Percentiles rank a stretch among this genome's conserved stretches.
phyloP scores from a whole-genome alignment of 192 early-diverging fungal species.

The Dimargaris cristalligena region DNA sequence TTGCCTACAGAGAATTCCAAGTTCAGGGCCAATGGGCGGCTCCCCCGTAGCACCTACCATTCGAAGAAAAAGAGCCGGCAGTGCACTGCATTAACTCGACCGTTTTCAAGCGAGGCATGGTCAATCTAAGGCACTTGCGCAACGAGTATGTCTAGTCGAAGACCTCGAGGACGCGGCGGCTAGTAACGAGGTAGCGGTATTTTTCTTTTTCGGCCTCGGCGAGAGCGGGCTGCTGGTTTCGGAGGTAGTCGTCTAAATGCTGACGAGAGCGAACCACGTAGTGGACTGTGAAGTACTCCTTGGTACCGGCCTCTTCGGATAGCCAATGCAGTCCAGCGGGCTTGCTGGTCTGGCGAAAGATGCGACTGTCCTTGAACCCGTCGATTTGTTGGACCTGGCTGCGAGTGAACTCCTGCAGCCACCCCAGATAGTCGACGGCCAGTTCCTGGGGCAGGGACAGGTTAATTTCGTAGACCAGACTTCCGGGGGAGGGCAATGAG shows the following conservation, averaged over 20 bases:
- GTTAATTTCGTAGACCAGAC: constrained; percentile 6
- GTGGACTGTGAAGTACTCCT: constrained; percentile 9
- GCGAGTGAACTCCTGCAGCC: constrained; percentile 3
- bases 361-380: constrained; percentile 6
- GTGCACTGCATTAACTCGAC: no score
- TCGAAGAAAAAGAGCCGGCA: no score
- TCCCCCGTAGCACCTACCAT: no score
- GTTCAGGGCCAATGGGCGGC: no score
- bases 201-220: background rate
- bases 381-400: background rate
- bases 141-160: constrained; percentile 6
- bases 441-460: constrained; percentile 6
- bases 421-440: background rate
- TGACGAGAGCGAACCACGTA: constrained; percentile 2
- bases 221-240: constrained; percentile 7
- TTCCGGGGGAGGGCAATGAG: background rate
- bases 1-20: no score
- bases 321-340: constrained; percentile 8
- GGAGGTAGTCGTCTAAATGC: background rate
- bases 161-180: constrained; percentile 6
- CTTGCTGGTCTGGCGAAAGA: constrained; percentile 3
- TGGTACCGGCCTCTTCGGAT: constrained; percentile 3
- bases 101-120: no score
- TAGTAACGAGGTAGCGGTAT: constrained; percentile 4
- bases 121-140: no score